These are phyloP conservation scores for Clitopilus passeckerianus DNA, from an alignment of 768 basidiomycete genomes.

Conservation along the genomic window DNA sequence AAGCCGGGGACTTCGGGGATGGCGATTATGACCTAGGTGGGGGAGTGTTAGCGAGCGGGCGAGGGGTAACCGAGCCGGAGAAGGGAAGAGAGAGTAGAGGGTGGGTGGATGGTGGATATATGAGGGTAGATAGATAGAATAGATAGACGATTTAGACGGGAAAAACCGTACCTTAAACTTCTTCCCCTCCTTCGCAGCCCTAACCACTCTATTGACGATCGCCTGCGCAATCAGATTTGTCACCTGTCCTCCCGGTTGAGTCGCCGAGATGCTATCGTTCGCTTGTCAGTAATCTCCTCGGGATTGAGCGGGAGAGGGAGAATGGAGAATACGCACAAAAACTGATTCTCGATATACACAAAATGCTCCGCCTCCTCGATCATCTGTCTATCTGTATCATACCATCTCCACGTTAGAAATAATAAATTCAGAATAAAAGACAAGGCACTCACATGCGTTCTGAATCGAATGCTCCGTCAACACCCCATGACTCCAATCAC, in stretches of 20 bases:
- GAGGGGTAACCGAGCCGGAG: too few relatives aligned
- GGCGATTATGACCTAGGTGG: constrained; percentile 67
- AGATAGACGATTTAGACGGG: not conserved
- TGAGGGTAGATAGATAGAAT: not conserved
- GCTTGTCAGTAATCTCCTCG: constrained; percentile 5
- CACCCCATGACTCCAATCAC: constrained; percentile 94
- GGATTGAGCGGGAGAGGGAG: too few relatives aligned
- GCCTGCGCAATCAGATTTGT: constrained; percentile 83
- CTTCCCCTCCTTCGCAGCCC: constrained; percentile 61
- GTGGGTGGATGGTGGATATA: too few relatives aligned
- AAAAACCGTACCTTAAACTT: constrained; percentile 65
- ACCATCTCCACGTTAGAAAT: not conserved
- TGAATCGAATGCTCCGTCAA: constrained; percentile 89
- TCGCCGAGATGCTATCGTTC: constrained; percentile 66
- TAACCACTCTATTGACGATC: constrained; percentile 77
- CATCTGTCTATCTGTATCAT: constrained; percentile 59
- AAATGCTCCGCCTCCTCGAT: constrained; percentile 84
- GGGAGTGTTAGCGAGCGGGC: too few relatives aligned
- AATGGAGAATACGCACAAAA: constrained; percentile 55
- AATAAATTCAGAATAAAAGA: not conserved
- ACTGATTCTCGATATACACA: constrained; percentile 94
- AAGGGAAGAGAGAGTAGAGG: too few relatives aligned
- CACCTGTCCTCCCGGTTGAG: constrained; percentile 57
- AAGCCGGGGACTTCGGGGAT: constrained; percentile 94
- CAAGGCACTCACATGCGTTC: constrained; percentile 69